Conservation (phyloP, 2,329 filamentous ascomycete genomes). For the Magnaporthales sp. region DNA sequence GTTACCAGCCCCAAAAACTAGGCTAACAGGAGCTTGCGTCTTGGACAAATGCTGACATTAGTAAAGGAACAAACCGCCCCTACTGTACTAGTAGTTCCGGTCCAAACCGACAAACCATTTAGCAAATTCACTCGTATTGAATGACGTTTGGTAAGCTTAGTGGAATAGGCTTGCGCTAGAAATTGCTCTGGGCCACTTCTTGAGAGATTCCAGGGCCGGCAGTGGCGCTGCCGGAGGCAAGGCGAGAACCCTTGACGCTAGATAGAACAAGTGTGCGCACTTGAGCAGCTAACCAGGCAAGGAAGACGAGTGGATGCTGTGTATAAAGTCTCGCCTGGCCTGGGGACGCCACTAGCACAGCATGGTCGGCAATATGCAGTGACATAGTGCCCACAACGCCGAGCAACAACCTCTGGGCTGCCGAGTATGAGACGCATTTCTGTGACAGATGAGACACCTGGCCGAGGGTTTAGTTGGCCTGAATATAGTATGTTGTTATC, state of each 20-base stretch:
- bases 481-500: not conserved
- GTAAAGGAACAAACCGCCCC: not conserved
- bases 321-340: not conserved
- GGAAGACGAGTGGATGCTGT: not conserved
- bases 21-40: not conserved
- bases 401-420: too few species aligned
- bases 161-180: not conserved
- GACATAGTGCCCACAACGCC: too few species aligned
- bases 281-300: not conserved
- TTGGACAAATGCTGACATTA: not conserved
- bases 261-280: not conserved
- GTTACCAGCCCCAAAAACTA: not conserved
- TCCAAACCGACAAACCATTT: not conserved
- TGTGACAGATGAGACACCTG: not conserved
- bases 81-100: not conserved
- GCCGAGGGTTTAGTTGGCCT: not conserved
- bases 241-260: not conserved
- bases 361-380: not conserved
- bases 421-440: not conserved
- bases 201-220: not conserved
- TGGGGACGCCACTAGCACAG: not conserved
- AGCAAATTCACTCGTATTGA: not conserved
- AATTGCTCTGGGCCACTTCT: not conserved
- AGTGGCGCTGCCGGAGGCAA: not conserved
- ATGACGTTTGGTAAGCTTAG: not conserved